A percentile compares a stretch with the other conserved stretches of the same genome.
Conservation (phyloP, 2,329 filamentous ascomycete species). For the Bipolaris sorokiniana region DNA sequence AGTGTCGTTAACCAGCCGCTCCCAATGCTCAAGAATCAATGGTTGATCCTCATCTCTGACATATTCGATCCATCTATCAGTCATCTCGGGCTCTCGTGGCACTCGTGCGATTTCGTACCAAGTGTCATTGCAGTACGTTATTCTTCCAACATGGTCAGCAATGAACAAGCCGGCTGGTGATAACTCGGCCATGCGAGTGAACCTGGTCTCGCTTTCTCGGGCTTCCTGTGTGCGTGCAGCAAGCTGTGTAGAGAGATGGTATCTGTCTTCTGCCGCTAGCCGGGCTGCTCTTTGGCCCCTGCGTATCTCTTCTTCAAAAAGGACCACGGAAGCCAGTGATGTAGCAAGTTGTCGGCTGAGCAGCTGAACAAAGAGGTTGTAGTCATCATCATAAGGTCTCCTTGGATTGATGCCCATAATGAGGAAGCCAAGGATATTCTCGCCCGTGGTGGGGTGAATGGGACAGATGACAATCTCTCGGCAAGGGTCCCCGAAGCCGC, state of each 20-base stretch:
- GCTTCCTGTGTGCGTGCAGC: conserved; percentile 65
- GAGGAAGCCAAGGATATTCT: conserved; percentile 77
- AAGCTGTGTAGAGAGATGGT: conserved; percentile 77
- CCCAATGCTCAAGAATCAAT: conserved; percentile 67
- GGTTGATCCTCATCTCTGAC: conserved; percentile 70
- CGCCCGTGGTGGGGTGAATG: conserved; percentile 76
- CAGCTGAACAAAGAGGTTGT: conserved; percentile 76
- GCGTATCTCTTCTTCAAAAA: conserved; percentile 83
- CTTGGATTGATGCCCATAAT: conserved; percentile 80
- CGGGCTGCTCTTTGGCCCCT: conserved; percentile 75
- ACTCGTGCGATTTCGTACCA: conserved; percentile 73
- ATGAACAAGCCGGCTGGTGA: conserved; percentile 87
- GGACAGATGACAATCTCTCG: conserved; percentile 76
- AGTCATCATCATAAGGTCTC: conserved; percentile 80
- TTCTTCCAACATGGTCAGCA: conserved; percentile 71
- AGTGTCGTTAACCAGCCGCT: conserved; percentile 65
- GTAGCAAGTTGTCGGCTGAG: conserved; percentile 78
- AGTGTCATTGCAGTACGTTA: conserved; percentile 82
- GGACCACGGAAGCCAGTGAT: conserved; percentile 78
- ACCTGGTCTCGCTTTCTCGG: conserved; percentile 72
- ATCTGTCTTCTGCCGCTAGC: conserved; percentile 75
- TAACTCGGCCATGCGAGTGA: conserved; percentile 84
- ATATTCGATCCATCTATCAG: conserved; percentile 74
- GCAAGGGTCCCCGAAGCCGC: conserved; percentile 74
- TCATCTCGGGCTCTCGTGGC: conserved; percentile 62